These are phyloP conservation scores for Berkeleyomyces basicola DNA, from an alignment of 2,329 filamentous ascomycete species.

Conservation along the genomic window DNA sequence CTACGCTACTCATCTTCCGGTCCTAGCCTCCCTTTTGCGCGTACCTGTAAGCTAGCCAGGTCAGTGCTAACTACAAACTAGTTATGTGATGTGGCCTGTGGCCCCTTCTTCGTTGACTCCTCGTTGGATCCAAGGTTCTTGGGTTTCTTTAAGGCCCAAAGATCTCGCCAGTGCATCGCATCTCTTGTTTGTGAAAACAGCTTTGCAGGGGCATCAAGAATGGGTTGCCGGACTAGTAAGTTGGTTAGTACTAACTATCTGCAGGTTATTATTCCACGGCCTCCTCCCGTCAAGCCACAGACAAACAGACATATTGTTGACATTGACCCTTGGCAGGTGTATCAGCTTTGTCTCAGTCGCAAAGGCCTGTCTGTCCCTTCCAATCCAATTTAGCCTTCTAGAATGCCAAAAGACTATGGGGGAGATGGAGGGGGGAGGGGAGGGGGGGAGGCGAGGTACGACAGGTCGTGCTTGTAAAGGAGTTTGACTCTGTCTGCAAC, in stretches of 20 bases:
- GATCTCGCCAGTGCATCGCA: background rate
- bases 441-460: background rate
- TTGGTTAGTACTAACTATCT: too few species aligned
- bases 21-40: background rate
- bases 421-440: background rate
- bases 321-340: slow-evolving; percentile 1
- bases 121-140: background rate
- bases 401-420: background rate
- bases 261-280: background rate
- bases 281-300: background rate
- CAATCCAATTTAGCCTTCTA: background rate
- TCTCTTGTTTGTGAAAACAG: background rate
- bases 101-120: background rate
- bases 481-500: background rate
- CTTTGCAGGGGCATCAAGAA: background rate
- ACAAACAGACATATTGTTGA: background rate
- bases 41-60: too few species aligned
- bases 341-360: slow-evolving; percentile 13
- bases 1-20: background rate
- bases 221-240: too few species aligned
- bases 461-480: background rate
- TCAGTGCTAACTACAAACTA: too few species aligned
- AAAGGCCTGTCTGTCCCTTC: background rate
- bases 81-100: background rate
- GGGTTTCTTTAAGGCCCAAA: background rate